Evolutionary conservation across 2,329 filamentous ascomycete genomes (phyloP).

Genomic region (Dothistroma pini): DNA sequence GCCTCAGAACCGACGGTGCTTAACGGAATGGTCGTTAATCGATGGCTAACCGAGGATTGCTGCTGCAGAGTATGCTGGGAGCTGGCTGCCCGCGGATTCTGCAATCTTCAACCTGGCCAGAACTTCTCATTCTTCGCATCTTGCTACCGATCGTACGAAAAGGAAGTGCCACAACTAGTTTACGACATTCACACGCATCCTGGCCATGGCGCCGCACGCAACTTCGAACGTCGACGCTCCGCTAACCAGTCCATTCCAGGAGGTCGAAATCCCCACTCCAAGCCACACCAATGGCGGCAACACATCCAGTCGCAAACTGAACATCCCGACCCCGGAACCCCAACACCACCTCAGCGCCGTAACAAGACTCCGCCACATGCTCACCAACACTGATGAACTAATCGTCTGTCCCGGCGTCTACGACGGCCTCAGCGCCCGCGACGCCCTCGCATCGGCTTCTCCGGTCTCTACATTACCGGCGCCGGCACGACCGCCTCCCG

Average conservation of each 20-base stretch:
- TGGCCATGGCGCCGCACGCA: neutral
- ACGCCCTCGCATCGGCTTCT: constrained; percentile 49
- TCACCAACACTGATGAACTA: constrained; percentile 33
- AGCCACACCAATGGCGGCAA: neutral
- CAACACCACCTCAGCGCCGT: neutral
- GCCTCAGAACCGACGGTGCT: too few relatives aligned
- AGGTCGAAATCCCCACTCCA: neutral
- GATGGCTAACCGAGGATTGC: neutral
- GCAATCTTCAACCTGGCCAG: too few relatives aligned
- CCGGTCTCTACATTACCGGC: constrained; percentile 48
- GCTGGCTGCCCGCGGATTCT: too few relatives aligned
- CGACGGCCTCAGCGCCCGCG: constrained; percentile 59
- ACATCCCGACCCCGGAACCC: neutral
- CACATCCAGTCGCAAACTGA: neutral
- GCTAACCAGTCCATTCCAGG: neutral
- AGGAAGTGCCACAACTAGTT: too few relatives aligned
- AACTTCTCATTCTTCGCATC: too few relatives aligned
- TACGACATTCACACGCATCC: too few relatives aligned
- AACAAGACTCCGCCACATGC: constrained; percentile 19
- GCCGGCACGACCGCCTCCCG: constrained; percentile 25
- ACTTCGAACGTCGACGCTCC: neutral
- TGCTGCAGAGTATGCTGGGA: too few relatives aligned
- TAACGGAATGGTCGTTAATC: neutral
- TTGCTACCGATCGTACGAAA: too few relatives aligned
- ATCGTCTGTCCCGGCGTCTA: constrained; percentile 61